Evolutionary conservation across 2,329 filamentous ascomycete species (phyloP).

Genomic region (Ophiosphaerella korrae): DNA sequence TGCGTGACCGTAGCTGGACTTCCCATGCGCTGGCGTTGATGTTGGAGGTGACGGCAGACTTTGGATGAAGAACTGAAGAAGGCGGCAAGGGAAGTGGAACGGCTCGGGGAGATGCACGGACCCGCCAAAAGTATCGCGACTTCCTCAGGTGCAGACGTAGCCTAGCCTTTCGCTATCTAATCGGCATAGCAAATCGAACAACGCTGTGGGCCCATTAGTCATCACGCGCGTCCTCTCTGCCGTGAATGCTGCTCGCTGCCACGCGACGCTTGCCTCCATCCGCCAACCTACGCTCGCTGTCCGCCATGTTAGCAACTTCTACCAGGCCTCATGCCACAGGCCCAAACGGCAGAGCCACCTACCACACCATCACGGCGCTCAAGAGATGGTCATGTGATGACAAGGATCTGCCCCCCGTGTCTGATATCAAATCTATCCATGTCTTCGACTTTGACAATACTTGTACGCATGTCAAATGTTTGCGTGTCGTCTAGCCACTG

Average conservation of each 20-base stretch:
- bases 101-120: neutral
- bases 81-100: conserved; percentile 20
- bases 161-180: conserved; percentile 1
- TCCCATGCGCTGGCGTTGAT: conserved; percentile 33
- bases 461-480: conserved; percentile 56
- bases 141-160: neutral
- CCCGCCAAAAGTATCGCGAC: conserved; percentile 22
- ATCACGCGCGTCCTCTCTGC: neutral
- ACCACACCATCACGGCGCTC: conserved; percentile 71
- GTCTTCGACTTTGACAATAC: conserved; percentile 99
- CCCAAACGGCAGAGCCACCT: conserved; percentile 32
- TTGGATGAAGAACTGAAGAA: conserved; percentile 19
- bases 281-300: conserved; percentile 26
- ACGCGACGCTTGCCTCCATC: conserved; percentile 21
- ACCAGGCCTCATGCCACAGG: conserved; percentile 37
- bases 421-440: conserved; percentile 78
- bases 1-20: conserved; percentile 15
- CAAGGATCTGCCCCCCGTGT: conserved; percentile 72
- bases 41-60: conserved; percentile 5
- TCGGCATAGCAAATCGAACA: neutral
- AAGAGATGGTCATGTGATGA: conserved; percentile 83
- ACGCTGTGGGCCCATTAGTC: conserved; percentile 1
- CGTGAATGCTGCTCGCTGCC: conserved; percentile 33
- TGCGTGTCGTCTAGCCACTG: conserved; percentile 4
- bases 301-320: conserved; percentile 39